Evolutionary conservation across 805 yeast genomes (phyloP), one percentile per base, ranked within the genome.

Genomic region (Hanseniaspora occidentalis): DNA sequence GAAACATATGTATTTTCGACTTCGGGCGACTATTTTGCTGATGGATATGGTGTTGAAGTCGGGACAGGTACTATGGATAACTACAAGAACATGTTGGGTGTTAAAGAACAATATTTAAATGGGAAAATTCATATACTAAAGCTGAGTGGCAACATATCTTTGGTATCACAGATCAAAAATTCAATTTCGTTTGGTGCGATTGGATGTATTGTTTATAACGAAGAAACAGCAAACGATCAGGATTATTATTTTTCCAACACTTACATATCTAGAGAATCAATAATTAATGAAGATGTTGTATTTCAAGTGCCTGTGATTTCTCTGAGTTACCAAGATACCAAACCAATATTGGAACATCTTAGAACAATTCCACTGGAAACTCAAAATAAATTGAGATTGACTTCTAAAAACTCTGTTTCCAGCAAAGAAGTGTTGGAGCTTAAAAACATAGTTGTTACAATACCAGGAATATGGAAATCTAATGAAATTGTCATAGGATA

Each of bases 111-210:
- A 4, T 64, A 65, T 25, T 58, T 75, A 4, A 57, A 60, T 17
- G 74, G 70, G n/a, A 76, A 73, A 44, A 74, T 81, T 24, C 84
- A 70, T 36, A 65, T 82, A 13, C 66, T 71, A 4, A 62, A 84
- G 45, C 29, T 39, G 17, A 35, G 11, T 8, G 7, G 5, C 7
- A 19, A 37, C 3, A 41, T 41, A 37, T 33, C 35, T 7, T 27
- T 41, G 10, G 38, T 34, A 4, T 34, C 41, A 3, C 74, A 78
- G 51, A 69, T 79, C 11, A 66, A 69, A 47, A 69, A 74, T 55
- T 84, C 88, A 10, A 77, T 78, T 50, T 57, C 64, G 2, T 49
- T 63, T 40, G 86, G 86, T 2, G 84, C 83, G 5, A 49, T 65
- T 23, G 86, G 79, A 13, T 80, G 75, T 2, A 56, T 79, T 25